These are phyloP conservation scores for Nepenthes mirabilis DNA, from an alignment of 148 eudicot genomes.

Conservation along the genomic window DNA sequence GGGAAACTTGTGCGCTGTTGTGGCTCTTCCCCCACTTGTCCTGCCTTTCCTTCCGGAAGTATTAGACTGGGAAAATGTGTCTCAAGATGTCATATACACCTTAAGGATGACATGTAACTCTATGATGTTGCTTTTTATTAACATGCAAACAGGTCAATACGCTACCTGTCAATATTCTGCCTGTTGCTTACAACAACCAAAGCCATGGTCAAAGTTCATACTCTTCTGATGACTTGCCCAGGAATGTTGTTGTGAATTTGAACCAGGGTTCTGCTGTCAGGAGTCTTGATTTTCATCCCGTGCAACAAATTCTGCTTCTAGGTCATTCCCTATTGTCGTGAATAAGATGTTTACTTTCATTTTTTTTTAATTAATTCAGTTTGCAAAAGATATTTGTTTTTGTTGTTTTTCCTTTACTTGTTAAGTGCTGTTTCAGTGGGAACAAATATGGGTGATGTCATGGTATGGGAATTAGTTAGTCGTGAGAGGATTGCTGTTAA, in stretches of 20 bases:
- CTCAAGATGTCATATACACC: too few relatives aligned
- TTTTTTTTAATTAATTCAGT: too few relatives aligned
- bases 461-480: slow-evolving; percentile 78
- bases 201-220: slow-evolving; percentile 66
- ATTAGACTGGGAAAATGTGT: too few relatives aligned
- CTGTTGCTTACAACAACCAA: slow-evolving; percentile 49
- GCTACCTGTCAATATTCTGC: slow-evolving; percentile 61
- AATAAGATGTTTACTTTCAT: background rate
- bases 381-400: too few relatives aligned
- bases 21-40: too few relatives aligned
- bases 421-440: slow-evolving; percentile 41
- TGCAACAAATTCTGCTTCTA: slow-evolving; percentile 67
- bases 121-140: background rate
- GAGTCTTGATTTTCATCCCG: slow-evolving; percentile 93
- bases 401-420: slow-evolving; percentile 3
- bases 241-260: slow-evolving; percentile 53
- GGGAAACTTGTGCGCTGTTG: too few relatives aligned
- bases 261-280: slow-evolving; percentile 76
- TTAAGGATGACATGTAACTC: too few relatives aligned
- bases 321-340: slow-evolving; percentile 29
- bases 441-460: slow-evolving; percentile 65
- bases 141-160: slow-evolving; percentile 41
- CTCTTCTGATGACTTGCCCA: slow-evolving; percentile 76
- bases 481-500: slow-evolving; percentile 56
- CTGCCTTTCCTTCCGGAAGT: too few relatives aligned